Evolutionary conservation across 495 filamentous ascomycete species (phyloP).

Genomic region (Penicillium canescens): DNA sequence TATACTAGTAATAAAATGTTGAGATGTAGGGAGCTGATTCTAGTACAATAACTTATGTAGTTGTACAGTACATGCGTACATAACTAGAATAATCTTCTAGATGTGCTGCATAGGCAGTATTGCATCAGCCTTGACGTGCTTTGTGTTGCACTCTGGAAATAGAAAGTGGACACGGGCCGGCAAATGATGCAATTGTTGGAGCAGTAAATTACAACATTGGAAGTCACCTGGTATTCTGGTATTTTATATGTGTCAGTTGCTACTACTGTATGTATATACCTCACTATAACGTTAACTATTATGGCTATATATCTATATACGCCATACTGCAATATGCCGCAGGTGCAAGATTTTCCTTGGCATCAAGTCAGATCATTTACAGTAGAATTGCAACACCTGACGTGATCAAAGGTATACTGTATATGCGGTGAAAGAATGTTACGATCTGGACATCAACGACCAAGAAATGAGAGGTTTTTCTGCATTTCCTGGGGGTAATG

Average conservation of each 20-base stretch:
- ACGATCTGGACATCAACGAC: conserved; percentile 6
- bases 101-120: too few species aligned
- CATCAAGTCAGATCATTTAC: not conserved
- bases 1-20: conserved; percentile 6
- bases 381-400: not conserved
- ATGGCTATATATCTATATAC: too few species aligned
- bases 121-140: not conserved
- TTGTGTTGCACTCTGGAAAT: not conserved
- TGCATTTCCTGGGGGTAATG: conserved; percentile 28
- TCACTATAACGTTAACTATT: too few species aligned
- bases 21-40: not conserved
- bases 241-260: not conserved
- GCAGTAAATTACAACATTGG: not conserved
- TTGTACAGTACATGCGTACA: not conserved
- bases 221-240: not conserved
- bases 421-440: conserved; percentile 10
- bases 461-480: conserved; percentile 19
- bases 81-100: not conserved
- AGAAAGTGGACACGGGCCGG: conserved; percentile 6
- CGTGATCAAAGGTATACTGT: not conserved
- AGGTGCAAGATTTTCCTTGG: not conserved
- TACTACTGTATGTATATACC: too few species aligned
- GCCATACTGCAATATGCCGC: too few species aligned
- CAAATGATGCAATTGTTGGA: conserved; percentile 10
- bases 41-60: not conserved